phyloP scores from a whole-genome alignment of 345 rosid species.

The Populus euphratica region DNA sequence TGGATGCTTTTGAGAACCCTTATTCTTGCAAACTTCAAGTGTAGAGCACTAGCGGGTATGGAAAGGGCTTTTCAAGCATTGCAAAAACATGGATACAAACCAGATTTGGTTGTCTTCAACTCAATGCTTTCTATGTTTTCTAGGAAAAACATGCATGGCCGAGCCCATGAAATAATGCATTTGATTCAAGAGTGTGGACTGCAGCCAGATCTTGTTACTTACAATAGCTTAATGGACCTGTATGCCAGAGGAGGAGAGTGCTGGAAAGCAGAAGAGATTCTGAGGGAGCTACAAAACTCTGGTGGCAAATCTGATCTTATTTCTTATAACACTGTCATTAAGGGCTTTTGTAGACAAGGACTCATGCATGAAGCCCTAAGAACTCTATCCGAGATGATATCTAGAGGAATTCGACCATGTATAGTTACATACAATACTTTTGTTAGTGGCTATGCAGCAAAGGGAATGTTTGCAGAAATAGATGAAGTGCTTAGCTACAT shows the following conservation, averaged over 20 bases:
- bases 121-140: slow-evolving; percentile 71
- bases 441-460: slow-evolving; percentile 59
- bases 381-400: slow-evolving; percentile 68
- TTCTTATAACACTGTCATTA: slow-evolving; percentile 86
- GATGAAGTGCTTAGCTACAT: slow-evolving; percentile 65
- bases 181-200: slow-evolving; percentile 54
- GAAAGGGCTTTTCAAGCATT: slow-evolving; percentile 66
- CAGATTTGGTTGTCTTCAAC: slow-evolving; percentile 77
- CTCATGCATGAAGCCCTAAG: slow-evolving; percentile 81
- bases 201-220: slow-evolving; percentile 73
- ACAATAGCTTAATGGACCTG: slow-evolving; percentile 93
- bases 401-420: slow-evolving; percentile 66
- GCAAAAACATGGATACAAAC: slow-evolving; percentile 60
- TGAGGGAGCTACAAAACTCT: slow-evolving; percentile 40
- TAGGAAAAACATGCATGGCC: slow-evolving; percentile 59
- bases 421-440: slow-evolving; percentile 85
- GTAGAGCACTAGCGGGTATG: slow-evolving; percentile 57
- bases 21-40: slow-evolving; percentile 61
- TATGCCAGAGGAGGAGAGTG: slow-evolving; percentile 74
- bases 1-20: slow-evolving; percentile 90
- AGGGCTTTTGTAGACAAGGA: slow-evolving; percentile 85
- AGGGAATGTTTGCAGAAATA: slow-evolving; percentile 61
- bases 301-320: slow-evolving; percentile 64
- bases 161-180: slow-evolving; percentile 51
- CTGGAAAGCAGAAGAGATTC: slow-evolving; percentile 84